Percentiles rank a stretch among this genome's conserved stretches.
Evolutionary conservation across 2,329 filamentous ascomycete genomes (phyloP).

Genomic region (Juglanconis sp.): DNA sequence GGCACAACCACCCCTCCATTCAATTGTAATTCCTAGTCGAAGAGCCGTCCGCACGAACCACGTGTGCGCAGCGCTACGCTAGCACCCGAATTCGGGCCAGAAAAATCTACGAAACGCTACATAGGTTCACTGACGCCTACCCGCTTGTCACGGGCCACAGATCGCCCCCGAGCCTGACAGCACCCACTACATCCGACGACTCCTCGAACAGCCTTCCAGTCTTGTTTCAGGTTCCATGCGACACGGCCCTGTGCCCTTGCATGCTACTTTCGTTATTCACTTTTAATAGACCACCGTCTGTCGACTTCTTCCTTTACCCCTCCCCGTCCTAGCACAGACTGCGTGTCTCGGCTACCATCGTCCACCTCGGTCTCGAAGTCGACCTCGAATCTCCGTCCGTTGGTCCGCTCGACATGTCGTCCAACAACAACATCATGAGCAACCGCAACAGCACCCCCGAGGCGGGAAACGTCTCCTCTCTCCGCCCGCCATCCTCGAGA

Average conservation of each 20-base stretch:
- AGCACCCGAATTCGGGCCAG: slow-evolving; percentile 1
- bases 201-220: slow-evolving; percentile 28
- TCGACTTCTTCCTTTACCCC: slow-evolving; percentile 16
- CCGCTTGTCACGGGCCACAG: slow-evolving; percentile 32
- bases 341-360: slow-evolving; percentile 16
- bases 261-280: slow-evolving; percentile 18
- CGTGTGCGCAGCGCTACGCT: not conserved
- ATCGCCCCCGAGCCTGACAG: slow-evolving; percentile 25
- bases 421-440: slow-evolving; percentile 60
- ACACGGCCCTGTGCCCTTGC: slow-evolving; percentile 20
- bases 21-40: slow-evolving; percentile 19
- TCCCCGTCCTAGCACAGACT: slow-evolving; percentile 11
- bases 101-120: slow-evolving; percentile 29
- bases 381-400: slow-evolving; percentile 8
- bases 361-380: slow-evolving; percentile 10
- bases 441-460: slow-evolving; percentile 98
- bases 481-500: slow-evolving; percentile 79
- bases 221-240: slow-evolving; percentile 35
- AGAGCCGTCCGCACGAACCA: slow-evolving; percentile 15
- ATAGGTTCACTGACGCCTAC: not conserved
- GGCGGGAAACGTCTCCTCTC: slow-evolving; percentile 74
- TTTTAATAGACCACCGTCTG: slow-evolving; percentile 21
- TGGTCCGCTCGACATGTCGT: slow-evolving; percentile 50
- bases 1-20: not conserved
- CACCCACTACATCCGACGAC: slow-evolving; percentile 22